These are phyloP conservation scores for Yarrowia alimentaria DNA, from an alignment of 805 yeast genomes.

Conservation along the genomic window DNA sequence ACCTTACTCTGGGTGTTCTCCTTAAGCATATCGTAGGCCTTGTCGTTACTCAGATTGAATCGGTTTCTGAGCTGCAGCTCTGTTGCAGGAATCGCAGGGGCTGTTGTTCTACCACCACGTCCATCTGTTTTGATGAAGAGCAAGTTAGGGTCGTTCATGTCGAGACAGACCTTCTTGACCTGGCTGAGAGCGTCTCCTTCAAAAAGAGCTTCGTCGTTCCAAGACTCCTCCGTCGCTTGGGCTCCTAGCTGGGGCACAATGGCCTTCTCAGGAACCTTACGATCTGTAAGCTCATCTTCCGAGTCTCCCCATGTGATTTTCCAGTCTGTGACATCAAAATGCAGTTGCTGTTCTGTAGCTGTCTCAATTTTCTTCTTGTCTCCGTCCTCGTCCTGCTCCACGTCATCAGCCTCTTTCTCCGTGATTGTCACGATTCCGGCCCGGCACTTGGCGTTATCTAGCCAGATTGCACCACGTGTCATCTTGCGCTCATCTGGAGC, in stretches of 20 bases:
- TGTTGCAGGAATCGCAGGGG: slow-evolving; percentile 6
- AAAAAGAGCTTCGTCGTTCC: slow-evolving; percentile 63
- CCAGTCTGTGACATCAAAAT: slow-evolving; percentile 21
- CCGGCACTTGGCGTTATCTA: slow-evolving; percentile 1
- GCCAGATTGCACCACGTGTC: slow-evolving; percentile 42
- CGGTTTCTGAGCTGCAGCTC: slow-evolving; percentile 57
- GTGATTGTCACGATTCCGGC: slow-evolving; percentile 3
- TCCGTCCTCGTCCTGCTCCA: neutral
- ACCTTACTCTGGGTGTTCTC: slow-evolving; percentile 88
- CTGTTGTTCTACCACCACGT: slow-evolving; percentile 21
- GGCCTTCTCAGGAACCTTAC: no score
- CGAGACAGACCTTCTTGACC: slow-evolving; percentile 47
- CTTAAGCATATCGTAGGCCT: slow-evolving; percentile 75
- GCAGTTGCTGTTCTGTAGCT: slow-evolving; percentile 15
- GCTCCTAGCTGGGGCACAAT: slow-evolving; percentile 7
- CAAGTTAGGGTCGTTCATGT: slow-evolving; percentile 83
- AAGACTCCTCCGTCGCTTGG: neutral
- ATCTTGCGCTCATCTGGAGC: slow-evolving; percentile 58
- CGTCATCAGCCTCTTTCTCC: slow-evolving; percentile 7
- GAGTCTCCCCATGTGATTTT: slow-evolving; percentile 40
- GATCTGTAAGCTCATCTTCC: no score
- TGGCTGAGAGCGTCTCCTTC: slow-evolving; percentile 53
- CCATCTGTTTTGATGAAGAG: slow-evolving; percentile 55
- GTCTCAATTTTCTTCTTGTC: neutral
- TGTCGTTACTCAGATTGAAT: slow-evolving; percentile 86